These are phyloP conservation scores for Candida rishiriensis DNA, from an alignment of 805 yeast species.

Conservation along the genomic window DNA sequence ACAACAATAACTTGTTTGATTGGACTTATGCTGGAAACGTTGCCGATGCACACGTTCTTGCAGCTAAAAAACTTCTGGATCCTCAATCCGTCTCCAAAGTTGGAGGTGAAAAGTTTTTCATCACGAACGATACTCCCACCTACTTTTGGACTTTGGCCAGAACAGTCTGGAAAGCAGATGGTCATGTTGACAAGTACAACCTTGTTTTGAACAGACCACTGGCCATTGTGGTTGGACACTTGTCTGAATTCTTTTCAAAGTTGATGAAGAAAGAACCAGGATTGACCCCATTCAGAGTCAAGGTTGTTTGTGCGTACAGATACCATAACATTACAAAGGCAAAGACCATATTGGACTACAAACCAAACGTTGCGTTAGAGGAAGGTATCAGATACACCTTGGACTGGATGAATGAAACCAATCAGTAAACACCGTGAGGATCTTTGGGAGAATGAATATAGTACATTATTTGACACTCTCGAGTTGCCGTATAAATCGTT, in stretches of 20 bases:
- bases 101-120: slow-evolving; percentile 83
- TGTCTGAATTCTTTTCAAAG: slow-evolving; percentile 70
- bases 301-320: slow-evolving; percentile 86
- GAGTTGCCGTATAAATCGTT: too few species aligned
- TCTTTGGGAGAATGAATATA: too few species aligned
- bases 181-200: slow-evolving; percentile 65
- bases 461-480: too few species aligned
- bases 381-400: slow-evolving; percentile 76
- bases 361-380: slow-evolving; percentile 73
- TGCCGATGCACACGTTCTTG: slow-evolving; percentile 93
- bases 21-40: slow-evolving; percentile 99
- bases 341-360: slow-evolving; percentile 67
- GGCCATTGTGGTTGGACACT: slow-evolving; percentile 79
- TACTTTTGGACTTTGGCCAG: slow-evolving; percentile 97
- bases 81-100: slow-evolving; percentile 40
- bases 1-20: slow-evolving; percentile 88
- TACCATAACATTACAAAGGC: slow-evolving; percentile 93
- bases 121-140: slow-evolving; percentile 91
- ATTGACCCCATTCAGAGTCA: slow-evolving; percentile 93
- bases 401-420: slow-evolving; percentile 81
- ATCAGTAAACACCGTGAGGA: slow-evolving; percentile 5
- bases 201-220: slow-evolving; percentile 67
- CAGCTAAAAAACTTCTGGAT: slow-evolving; percentile 69
- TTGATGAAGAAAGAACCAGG: slow-evolving; percentile 82
- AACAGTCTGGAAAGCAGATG: slow-evolving; percentile 96